Evolutionary conservation across 2,329 filamentous ascomycete genomes (phyloP).

Genomic region (Pseudocercospora fuligena): DNA sequence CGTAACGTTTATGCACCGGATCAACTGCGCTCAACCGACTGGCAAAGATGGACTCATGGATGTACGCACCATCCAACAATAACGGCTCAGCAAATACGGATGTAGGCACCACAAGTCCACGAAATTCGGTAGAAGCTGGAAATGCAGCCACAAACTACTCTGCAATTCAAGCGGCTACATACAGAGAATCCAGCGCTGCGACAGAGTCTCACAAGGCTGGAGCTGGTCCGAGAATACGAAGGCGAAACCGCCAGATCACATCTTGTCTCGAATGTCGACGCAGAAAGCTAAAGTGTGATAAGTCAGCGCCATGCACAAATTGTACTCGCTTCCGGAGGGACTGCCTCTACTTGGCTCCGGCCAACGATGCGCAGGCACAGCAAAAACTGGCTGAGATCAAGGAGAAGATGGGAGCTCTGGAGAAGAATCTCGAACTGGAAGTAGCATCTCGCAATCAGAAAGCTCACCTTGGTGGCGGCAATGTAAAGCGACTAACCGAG

Average conservation of each 20-base stretch:
- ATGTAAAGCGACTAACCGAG: slow-evolving; percentile 26
- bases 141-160: slow-evolving; percentile 15
- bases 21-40: background rate
- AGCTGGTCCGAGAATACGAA: slow-evolving; percentile 28
- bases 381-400: slow-evolving; percentile 76
- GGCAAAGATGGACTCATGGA: slow-evolving; percentile 25
- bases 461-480: slow-evolving; percentile 33
- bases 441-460: slow-evolving; percentile 55
- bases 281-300: slow-evolving; percentile 80
- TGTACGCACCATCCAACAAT: slow-evolving; percentile 19
- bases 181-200: slow-evolving; percentile 19
- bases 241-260: slow-evolving; percentile 60
- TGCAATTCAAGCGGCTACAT: slow-evolving; percentile 21
- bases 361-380: slow-evolving; percentile 71
- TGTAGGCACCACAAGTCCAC: background rate
- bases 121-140: background rate
- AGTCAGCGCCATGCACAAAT: slow-evolving; percentile 71
- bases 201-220: slow-evolving; percentile 7
- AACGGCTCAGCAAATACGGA: background rate
- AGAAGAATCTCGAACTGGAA: slow-evolving; percentile 71
- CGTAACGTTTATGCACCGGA: background rate
- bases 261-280: slow-evolving; percentile 74
- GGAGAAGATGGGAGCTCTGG: slow-evolving; percentile 74
- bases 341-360: slow-evolving; percentile 68
- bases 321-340: slow-evolving; percentile 59